A percentile compares a stretch with the other conserved stretches of the same genome.
phyloP scores from a whole-genome alignment of 208 protist genomes.

The Plasmodiophora brassicae region DNA sequence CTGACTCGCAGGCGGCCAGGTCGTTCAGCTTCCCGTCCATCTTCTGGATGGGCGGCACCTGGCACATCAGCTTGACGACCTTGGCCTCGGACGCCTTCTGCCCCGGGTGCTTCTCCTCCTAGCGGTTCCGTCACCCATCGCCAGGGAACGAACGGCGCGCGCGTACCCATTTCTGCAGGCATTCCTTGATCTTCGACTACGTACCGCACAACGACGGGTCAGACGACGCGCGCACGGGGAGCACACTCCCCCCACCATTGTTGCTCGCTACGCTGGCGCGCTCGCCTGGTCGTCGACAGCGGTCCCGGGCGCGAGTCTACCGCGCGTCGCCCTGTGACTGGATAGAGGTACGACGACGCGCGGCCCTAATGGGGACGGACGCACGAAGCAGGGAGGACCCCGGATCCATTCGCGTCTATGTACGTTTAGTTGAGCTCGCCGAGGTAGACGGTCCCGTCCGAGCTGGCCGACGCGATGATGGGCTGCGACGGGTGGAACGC shows the following conservation, averaged over 20 bases:
- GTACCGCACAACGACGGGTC: too few species aligned
- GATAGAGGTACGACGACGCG: too few species aligned
- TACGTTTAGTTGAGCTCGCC: constrained; percentile 53
- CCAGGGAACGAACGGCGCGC: too few species aligned
- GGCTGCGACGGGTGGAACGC: constrained; percentile 63
- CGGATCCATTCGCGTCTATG: too few species aligned
- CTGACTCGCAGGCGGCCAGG: constrained; percentile 39
- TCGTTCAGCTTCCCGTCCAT: constrained; percentile 48
- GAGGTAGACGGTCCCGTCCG: constrained; percentile 46
- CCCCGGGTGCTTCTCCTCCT: background rate
- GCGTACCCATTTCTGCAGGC: constrained; percentile 3
- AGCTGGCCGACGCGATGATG: constrained; percentile 53
- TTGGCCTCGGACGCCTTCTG: constrained; percentile 23
- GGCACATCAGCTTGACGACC: constrained; percentile 33
- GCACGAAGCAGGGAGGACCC: too few species aligned
- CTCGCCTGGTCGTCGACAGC: too few species aligned
- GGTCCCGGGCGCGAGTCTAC: too few species aligned
- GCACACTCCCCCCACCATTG: too few species aligned
- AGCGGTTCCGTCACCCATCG: background rate
- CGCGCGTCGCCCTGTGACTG: too few species aligned
- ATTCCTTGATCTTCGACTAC: constrained; percentile 33
- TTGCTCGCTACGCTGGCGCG: too few species aligned
- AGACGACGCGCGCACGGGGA: too few species aligned
- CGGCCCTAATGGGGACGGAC: too few species aligned
- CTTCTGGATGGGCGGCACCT: constrained; percentile 39